Evolutionary conservation across 768 basidiomycete genomes (phyloP), one percentile per base, ranked within the genome.

Genomic region (Psilocybe subaeruginosa): DNA sequence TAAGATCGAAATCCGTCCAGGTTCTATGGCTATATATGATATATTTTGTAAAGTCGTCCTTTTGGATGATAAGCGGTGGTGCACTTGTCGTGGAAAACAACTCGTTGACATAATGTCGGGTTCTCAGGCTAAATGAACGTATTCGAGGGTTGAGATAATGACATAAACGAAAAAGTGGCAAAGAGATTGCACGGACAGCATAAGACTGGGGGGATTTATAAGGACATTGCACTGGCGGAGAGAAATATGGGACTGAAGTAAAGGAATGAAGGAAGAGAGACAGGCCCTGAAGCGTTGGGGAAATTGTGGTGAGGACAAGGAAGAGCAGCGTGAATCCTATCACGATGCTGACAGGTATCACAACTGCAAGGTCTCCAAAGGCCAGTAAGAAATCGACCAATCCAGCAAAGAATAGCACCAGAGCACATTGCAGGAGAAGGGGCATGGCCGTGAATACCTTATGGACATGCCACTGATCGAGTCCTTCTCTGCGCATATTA

Each of bases 331-430:
- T 61, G 16, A 61, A 23, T 3, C 57, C 60, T 16, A 65, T 53
- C 1, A 52, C 46, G 17, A 59, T 31, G 12, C 60, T 43, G 8
- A 65, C 60, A 8, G 64, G 52, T 29, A 64, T 56, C 6, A 58
- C 52, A 9, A 65, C 35, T 2, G 47, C 47, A 17, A 39, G 48
- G 1, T 39, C 31, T 2, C 55, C 58, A 17, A 68, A 47, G 3
- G 60, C 55, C 4, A 54, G 58, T n/a, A 59, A 31, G 30, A 68
- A 68, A 45, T 68, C 67, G 52, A 65, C 58, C n/a, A 68, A 33
- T 2, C 67, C 67, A 0, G 55, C 58, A 27, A 65, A 58, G 50
- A 68, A 68, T 4, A 68, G 56, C 16, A 65, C 53, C 23, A 66
- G 61, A n/a, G 65, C 65, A 8, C 33, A 63, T 30, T 68, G 64